A percentile compares a stretch with the other conserved stretches of the same genome.
phyloP scores from a whole-genome alignment of 2,329 filamentous ascomycete species.

The Pseudogymnoascus sp. region DNA sequence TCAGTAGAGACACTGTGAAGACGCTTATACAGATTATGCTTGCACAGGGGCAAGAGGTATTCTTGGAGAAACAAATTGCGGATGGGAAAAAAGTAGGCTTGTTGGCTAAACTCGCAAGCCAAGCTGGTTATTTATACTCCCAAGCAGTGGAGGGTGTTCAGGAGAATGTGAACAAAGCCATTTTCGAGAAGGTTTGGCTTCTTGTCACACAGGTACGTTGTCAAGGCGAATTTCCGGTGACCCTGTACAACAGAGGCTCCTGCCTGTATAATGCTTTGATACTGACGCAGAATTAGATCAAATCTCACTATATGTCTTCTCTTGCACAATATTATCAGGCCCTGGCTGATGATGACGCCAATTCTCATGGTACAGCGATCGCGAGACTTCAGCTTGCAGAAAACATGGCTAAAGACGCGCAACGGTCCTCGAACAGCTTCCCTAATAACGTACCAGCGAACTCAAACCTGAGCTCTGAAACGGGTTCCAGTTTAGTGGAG shows the following conservation, averaged over 20 bases:
- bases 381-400: slow-evolving; percentile 78
- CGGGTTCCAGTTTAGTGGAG: slow-evolving; percentile 65
- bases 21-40: slow-evolving; percentile 87
- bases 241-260: slow-evolving; percentile 1
- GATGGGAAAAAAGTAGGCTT: slow-evolving; percentile 90
- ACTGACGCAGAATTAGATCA: slow-evolving; percentile 42
- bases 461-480: slow-evolving; percentile 77
- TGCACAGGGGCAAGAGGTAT: slow-evolving; percentile 94
- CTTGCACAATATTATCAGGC: slow-evolving; percentile 92
- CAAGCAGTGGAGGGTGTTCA: slow-evolving; percentile 86
- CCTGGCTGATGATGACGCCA: slow-evolving; percentile 79
- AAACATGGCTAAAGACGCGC: slow-evolving; percentile 67
- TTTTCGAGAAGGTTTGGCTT: slow-evolving; percentile 94
- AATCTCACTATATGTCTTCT: slow-evolving; percentile 74
- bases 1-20: slow-evolving; percentile 93
- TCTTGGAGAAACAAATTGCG: slow-evolving; percentile 88
- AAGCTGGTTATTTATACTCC: slow-evolving; percentile 78
- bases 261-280: slow-evolving; percentile 7
- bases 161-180: slow-evolving; percentile 80
- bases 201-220: slow-evolving; percentile 64
- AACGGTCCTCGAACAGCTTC: slow-evolving; percentile 68
- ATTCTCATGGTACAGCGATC: slow-evolving; percentile 78
- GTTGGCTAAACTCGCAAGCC: slow-evolving; percentile 85
- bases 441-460: slow-evolving; percentile 70
- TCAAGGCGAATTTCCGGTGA: not conserved